Conservation (phyloP, 257 asterid genomes). For the Prunella vulgaris region DNA sequence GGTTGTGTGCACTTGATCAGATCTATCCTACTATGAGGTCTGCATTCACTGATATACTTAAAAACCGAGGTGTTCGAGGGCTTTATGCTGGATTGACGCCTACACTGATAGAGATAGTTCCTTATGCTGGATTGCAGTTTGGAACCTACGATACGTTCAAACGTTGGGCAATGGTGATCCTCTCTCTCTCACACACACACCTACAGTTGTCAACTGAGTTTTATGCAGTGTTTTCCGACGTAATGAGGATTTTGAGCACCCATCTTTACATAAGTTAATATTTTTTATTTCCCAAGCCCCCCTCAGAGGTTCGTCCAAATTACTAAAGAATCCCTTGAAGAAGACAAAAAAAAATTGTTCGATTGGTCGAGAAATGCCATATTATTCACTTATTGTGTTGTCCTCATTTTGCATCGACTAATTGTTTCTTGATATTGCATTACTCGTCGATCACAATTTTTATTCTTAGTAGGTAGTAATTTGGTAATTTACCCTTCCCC, state of each 20-base stretch:
- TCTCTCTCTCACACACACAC: background rate
- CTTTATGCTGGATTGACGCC: constrained; percentile 87
- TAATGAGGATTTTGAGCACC: background rate
- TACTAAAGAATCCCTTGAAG: background rate
- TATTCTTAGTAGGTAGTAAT: no score
- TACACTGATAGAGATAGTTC: constrained; percentile 77
- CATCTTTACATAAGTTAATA: background rate
- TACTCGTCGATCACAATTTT: background rate
- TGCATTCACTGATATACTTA: constrained; percentile 53
- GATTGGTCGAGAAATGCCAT: background rate
- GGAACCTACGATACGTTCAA: constrained; percentile 94
- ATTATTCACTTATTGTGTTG: background rate
- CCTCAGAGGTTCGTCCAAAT: background rate
- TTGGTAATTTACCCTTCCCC: background rate
- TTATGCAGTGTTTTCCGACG: background rate
- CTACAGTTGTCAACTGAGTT: background rate
- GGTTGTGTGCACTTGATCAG: constrained; percentile 35
- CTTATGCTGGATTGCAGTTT: constrained; percentile 92
- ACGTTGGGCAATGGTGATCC: constrained; percentile 75
- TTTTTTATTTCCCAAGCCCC: background rate
- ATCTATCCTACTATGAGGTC: constrained; percentile 87
- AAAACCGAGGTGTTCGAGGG: constrained; percentile 72
- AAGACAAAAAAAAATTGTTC: background rate
- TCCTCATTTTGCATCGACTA: background rate
- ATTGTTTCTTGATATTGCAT: background rate